Conservation (phyloP, 2,329 filamentous ascomycete species). For the Fusarium nanum region DNA sequence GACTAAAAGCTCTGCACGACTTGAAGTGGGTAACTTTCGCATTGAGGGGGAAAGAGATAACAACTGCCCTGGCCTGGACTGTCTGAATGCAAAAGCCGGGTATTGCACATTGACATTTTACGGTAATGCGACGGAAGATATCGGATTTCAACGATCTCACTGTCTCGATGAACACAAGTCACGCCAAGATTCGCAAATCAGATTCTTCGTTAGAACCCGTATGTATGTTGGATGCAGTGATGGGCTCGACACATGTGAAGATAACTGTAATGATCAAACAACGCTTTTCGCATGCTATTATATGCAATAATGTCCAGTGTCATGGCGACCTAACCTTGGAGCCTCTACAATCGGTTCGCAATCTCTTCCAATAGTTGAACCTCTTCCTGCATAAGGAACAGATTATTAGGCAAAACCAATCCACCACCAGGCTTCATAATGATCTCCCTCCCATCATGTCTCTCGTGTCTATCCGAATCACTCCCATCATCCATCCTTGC, state of each 20-base stretch:
- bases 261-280: not conserved
- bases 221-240: not conserved
- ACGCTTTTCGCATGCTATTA: not conserved
- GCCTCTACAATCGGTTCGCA: slow-evolving; percentile 48
- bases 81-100: not conserved
- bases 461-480: slow-evolving; percentile 29
- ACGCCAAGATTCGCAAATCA: not conserved
- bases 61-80: not conserved
- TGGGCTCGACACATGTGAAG: not conserved
- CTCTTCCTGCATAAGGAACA: slow-evolving; percentile 55
- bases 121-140: not conserved
- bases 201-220: not conserved
- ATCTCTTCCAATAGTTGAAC: slow-evolving; percentile 52
- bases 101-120: not conserved
- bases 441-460: slow-evolving; percentile 44
- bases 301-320: not conserved
- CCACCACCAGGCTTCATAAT: slow-evolving; percentile 51
- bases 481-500: slow-evolving; percentile 26
- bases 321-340: not conserved
- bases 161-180: not conserved
- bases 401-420: slow-evolving; percentile 51
- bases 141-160: not conserved
- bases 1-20: not conserved
- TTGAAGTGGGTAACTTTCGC: not conserved
- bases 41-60: not conserved